Base-by-base conservation (phyloP, 768 basidiomycete genomes). In the Kondoa subrosea region DNA sequence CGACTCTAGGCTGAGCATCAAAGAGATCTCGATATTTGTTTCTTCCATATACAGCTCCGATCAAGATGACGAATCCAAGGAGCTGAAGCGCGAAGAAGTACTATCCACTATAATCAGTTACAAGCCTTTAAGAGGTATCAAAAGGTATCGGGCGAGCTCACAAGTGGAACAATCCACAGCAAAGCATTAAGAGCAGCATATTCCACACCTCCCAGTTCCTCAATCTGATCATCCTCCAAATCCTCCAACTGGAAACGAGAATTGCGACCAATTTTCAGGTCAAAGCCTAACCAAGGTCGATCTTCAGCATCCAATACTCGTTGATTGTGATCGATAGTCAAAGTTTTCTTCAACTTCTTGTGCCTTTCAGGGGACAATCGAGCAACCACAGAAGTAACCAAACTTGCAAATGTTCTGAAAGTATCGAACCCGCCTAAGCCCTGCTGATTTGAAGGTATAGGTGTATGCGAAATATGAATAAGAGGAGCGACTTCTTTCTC, bases 121-220 rank as follows among this genome's bases (percentile, higher is more conserved):
- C n/a, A n/a, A n/a, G n/a, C n/a, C n/a, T n/a, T n/a, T n/a, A 56
- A 25, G 56, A 15, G 25, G 56, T 15, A 15, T 56, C 56, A 56
- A 15, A 25, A 56, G 15, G 56, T 15, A 56, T 15, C 15, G 15
- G 56, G 25, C 25, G 56, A 56, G 15, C 25, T 56, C 25, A 25
- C 12, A 4, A n/a, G 15, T 17, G 33, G 30, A 17, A 65, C 14
- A n/a, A 65, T 56, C 57, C n/a, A 63, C 14, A 62, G 31, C 60
- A 34, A n/a, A 3, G 56, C 0, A 68, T 66, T 16, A 26, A 73
- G 21, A 31, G 61, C 71, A 14, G 90, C 82, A 74, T 88, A 97
- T 76, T 99, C 93, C 4, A 95, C 86, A n/a, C 93, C 92, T 1
- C 91, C 91, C 2, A 97, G 78, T 76, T 95, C 90, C 71, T 95